Conservation (phyloP, 148 eudicot genomes). For the Camellia lanceoleosa region DNA sequence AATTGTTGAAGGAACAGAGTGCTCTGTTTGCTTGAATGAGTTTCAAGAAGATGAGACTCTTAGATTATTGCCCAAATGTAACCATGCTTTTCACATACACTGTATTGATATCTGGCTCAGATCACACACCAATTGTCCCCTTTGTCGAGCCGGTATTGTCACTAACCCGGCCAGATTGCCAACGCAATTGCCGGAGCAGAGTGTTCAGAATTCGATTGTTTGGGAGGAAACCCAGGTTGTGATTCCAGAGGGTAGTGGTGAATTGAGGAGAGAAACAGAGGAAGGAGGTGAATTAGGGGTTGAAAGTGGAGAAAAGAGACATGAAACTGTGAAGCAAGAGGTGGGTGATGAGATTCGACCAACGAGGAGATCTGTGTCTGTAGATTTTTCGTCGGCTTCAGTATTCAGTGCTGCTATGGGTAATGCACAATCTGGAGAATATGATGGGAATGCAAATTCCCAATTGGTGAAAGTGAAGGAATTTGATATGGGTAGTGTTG, state of each 20-base stretch:
- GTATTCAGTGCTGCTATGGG: conserved; percentile 16
- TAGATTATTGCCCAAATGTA: conserved; percentile 62
- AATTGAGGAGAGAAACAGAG: conserved; percentile 9
- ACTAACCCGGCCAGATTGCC: background rate
- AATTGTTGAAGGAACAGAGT: conserved; percentile 49
- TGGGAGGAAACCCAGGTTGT: conserved; percentile 21
- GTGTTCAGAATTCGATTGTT: background rate
- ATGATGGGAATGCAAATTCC: conserved; percentile 9
- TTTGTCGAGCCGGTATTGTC: conserved; percentile 59
- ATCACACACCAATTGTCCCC: conserved; percentile 72
- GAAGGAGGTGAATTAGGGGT: conserved; percentile 22
- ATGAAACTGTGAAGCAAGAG: background rate
- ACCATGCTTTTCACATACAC: conserved; percentile 67
- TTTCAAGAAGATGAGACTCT: conserved; percentile 56
- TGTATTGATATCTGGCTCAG: conserved; percentile 84
- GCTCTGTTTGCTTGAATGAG: conserved; percentile 72
- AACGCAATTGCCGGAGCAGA: background rate
- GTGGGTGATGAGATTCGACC: conserved; percentile 12
- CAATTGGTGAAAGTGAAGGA: background rate
- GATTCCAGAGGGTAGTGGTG: conserved; percentile 3
- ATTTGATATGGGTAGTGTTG: background rate
- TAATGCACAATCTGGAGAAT: conserved; percentile 3
- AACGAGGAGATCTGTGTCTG: conserved; percentile 36
- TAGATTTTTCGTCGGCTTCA: conserved; percentile 27
- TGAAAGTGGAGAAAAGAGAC: conserved; percentile 6